Evolutionary conservation across 1,284 basidiomycete genomes (phyloP).

Genomic region (Rhodotorula mucilaginosa): DNA sequence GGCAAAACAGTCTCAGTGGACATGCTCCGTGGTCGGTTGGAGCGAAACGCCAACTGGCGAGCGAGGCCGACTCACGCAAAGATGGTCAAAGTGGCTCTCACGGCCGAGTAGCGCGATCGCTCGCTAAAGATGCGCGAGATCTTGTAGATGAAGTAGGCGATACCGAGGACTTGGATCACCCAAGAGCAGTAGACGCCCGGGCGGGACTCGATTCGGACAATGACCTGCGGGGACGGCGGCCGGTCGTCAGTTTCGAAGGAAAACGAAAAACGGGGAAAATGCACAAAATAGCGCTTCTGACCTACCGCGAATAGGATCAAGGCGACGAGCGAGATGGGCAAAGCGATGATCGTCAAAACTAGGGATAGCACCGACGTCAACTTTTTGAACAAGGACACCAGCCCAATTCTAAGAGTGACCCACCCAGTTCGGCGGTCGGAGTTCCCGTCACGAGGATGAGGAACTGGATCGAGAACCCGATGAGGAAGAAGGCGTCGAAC

Average conservation of each 20-base stretch:
- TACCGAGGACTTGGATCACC: constrained; percentile 19
- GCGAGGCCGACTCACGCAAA: constrained; percentile 14
- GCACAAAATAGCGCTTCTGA: neutral
- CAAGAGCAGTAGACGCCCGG: constrained; percentile 23
- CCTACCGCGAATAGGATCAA: constrained; percentile 27
- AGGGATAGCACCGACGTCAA: neutral
- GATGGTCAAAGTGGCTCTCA: constrained; percentile 35
- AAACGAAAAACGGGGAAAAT: neutral
- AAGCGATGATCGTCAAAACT: constrained; percentile 36
- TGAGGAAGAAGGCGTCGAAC: constrained; percentile 33
- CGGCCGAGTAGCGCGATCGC: constrained; percentile 20
- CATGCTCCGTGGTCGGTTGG: too few relatives aligned
- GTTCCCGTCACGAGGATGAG: constrained; percentile 38
- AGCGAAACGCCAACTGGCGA: neutral
- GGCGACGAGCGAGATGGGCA: constrained; percentile 33
- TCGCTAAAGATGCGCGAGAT: constrained; percentile 32
- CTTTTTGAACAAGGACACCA: neutral
- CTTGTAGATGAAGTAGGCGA: constrained; percentile 40
- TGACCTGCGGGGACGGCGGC: neutral
- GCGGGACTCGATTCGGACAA: constrained; percentile 28
- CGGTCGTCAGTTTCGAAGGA: neutral
- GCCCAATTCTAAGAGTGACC: accelerated
- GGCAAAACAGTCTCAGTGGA: too few relatives aligned
- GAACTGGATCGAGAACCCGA: constrained; percentile 33
- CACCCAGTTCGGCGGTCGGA: constrained; percentile 28